A percentile compares a stretch with the other conserved stretches of the same genome.
These are phyloP conservation scores for Acacia crassicarpa DNA, from an alignment of 306 rosid genomes.

Conservation along the genomic window DNA sequence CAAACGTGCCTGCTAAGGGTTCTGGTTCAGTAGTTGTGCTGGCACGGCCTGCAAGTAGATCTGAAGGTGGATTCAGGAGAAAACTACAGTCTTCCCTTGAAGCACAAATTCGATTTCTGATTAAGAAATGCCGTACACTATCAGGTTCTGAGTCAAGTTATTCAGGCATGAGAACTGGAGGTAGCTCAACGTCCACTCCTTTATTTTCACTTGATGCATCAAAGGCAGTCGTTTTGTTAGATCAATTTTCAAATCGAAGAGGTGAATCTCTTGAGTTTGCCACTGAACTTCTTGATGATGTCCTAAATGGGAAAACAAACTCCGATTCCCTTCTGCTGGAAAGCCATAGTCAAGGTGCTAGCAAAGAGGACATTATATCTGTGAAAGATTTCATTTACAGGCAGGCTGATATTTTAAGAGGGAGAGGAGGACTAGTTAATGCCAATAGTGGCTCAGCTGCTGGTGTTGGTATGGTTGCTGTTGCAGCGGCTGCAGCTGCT, in stretches of 20 bases:
- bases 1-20: slow-evolving; percentile 66
- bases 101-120: slow-evolving; percentile 77
- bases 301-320: slow-evolving; percentile 74
- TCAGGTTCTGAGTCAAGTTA: slow-evolving; percentile 73
- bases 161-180: slow-evolving; percentile 62
- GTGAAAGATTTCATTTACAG: slow-evolving; percentile 84
- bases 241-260: slow-evolving; percentile 54
- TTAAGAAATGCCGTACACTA: slow-evolving; percentile 76
- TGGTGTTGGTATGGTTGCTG: slow-evolving; percentile 92
- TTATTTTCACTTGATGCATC: slow-evolving; percentile 90
- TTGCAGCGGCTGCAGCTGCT: slow-evolving; percentile 89
- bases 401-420: slow-evolving; percentile 84
- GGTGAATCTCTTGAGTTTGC: slow-evolving; percentile 84
- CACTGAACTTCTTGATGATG: slow-evolving; percentile 73
- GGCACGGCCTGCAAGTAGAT: slow-evolving; percentile 79
- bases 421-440: slow-evolving; percentile 70
- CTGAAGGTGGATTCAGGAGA: slow-evolving; percentile 81
- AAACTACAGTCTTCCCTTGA: slow-evolving; percentile 86
- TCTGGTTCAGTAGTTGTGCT: slow-evolving; percentile 87
- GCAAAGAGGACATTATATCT: slow-evolving; percentile 70
- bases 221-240: slow-evolving; percentile 75
- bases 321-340: slow-evolving; percentile 89
- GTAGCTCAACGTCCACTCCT: slow-evolving; percentile 54
- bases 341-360: slow-evolving; percentile 67
- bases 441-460: slow-evolving; percentile 68